Conservation (phyloP, 2,329 filamentous ascomycete species). For the Calycina herbarum region DNA sequence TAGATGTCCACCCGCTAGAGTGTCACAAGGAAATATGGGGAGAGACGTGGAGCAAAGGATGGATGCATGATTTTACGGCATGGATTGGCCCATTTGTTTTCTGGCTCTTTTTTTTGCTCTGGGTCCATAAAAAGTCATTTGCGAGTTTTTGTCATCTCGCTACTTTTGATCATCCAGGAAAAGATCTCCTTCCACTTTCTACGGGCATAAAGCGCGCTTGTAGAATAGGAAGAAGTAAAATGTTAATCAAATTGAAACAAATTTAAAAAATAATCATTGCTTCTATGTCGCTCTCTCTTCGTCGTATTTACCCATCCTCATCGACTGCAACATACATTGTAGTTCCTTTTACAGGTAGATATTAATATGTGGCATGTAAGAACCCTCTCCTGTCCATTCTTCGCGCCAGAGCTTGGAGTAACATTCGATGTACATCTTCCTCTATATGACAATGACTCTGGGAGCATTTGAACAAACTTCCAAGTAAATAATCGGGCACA, state of each 20-base stretch:
- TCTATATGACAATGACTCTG: too few relatives aligned
- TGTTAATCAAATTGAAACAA: constrained; percentile 33
- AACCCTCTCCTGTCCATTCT: too few relatives aligned
- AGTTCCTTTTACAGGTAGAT: too few relatives aligned
- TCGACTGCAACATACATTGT: too few relatives aligned
- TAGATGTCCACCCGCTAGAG: constrained; percentile 81
- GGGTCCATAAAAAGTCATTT: constrained; percentile 40
- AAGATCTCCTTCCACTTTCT: constrained; percentile 30
- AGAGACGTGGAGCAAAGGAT: constrained; percentile 29
- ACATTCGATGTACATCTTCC: too few relatives aligned
- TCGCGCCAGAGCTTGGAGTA: too few relatives aligned
- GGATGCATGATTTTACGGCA: constrained; percentile 38
- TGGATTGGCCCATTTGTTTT: constrained; percentile 37
- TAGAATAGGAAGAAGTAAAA: constrained; percentile 36
- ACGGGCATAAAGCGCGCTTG: constrained; percentile 39
- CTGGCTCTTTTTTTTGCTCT: constrained; percentile 28
- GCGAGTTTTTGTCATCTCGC: constrained; percentile 33
- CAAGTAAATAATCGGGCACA: too few relatives aligned
- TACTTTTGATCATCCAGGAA: constrained; percentile 29
- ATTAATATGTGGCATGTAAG: too few relatives aligned
- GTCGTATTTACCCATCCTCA: too few relatives aligned
- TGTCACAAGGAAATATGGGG: constrained; percentile 14
- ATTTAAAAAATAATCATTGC: constrained; percentile 13
- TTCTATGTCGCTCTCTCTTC: background rate
- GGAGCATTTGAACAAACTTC: too few relatives aligned